Conservation (phyloP, 106 monocot genomes). For the Allium fistulosum region DNA sequence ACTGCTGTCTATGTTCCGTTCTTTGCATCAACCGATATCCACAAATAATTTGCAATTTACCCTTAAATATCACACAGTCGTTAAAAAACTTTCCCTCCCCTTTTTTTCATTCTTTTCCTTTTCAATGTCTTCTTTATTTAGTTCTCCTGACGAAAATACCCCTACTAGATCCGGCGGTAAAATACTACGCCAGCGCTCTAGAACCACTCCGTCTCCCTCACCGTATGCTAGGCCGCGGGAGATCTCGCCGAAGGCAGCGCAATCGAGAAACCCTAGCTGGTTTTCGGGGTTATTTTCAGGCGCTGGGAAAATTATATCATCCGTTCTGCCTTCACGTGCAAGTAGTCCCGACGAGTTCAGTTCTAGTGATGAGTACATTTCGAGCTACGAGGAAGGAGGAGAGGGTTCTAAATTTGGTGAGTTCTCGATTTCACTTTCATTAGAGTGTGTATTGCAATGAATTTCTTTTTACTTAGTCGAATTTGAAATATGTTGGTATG, state of each 20-base stretch:
- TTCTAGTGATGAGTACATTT: background rate
- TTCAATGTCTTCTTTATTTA: constrained; percentile 13
- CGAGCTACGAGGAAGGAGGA: too few species aligned
- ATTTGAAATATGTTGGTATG: too few species aligned
- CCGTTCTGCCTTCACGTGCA: constrained; percentile 14
- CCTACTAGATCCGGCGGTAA: constrained; percentile 25
- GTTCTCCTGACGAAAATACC: constrained; percentile 6
- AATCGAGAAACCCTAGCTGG: constrained; percentile 18
- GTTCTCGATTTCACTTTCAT: background rate
- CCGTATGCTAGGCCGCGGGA: constrained; percentile 17
- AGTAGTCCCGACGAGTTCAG: background rate
- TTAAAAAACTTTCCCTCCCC: background rate
- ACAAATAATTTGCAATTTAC: too few species aligned
- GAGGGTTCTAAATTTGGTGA: background rate
- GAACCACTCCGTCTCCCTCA: constrained; percentile 2
- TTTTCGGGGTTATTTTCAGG: constrained; percentile 26
- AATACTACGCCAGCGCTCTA: constrained; percentile 5
- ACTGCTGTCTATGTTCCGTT: too few species aligned
- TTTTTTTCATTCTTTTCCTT: background rate
- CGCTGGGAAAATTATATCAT: constrained; percentile 30
- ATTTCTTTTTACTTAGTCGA: too few species aligned
- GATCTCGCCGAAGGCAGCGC: constrained; percentile 4
- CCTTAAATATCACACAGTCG: background rate
- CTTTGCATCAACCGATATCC: too few species aligned
- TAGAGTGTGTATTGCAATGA: too few species aligned